Percentiles rank a stretch among this genome's conserved stretches.
Conservation (phyloP, 2,329 filamentous ascomycete species). For the Diaporthe humulicola region DNA sequence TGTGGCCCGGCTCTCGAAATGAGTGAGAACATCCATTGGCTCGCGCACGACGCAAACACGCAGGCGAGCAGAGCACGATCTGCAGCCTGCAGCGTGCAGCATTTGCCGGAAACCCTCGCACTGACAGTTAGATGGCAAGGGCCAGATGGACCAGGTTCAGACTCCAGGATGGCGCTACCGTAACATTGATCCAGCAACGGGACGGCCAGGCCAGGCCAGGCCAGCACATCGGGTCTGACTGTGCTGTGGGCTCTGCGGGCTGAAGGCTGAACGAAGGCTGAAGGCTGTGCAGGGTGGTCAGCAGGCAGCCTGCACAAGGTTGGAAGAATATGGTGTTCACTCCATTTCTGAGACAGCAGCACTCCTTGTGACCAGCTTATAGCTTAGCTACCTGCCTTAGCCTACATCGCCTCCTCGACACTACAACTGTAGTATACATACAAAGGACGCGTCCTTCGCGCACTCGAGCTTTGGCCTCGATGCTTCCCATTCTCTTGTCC, state of each 20-base stretch:
- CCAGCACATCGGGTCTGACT: too few species aligned
- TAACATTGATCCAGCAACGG: not conserved
- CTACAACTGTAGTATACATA: not conserved
- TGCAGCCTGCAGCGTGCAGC: constrained; percentile 21
- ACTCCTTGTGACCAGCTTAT: constrained; percentile 25
- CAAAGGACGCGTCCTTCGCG: not conserved
- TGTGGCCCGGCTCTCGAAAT: constrained; percentile 1
- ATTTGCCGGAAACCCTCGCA: not conserved
- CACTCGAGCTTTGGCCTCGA: not conserved
- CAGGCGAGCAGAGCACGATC: constrained; percentile 17
- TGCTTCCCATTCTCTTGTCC: not conserved
- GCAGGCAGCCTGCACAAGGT: constrained; percentile 10
- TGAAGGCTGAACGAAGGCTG: not conserved
- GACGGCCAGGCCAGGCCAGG: not conserved
- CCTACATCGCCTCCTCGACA: not conserved
- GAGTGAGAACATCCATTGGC: not conserved
- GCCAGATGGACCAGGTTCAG: not conserved
- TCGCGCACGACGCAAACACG: not conserved
- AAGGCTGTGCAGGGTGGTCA: constrained; percentile 21
- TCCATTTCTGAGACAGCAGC: constrained; percentile 20
- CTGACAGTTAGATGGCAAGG: not conserved
- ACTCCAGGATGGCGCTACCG: not conserved
- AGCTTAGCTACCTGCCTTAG: not conserved
- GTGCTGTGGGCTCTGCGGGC: not conserved
- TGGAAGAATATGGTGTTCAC: constrained; percentile 32